Conservation (phyloP, 176 grass and related monocot species). For the Tuctoria greenei region DNA sequence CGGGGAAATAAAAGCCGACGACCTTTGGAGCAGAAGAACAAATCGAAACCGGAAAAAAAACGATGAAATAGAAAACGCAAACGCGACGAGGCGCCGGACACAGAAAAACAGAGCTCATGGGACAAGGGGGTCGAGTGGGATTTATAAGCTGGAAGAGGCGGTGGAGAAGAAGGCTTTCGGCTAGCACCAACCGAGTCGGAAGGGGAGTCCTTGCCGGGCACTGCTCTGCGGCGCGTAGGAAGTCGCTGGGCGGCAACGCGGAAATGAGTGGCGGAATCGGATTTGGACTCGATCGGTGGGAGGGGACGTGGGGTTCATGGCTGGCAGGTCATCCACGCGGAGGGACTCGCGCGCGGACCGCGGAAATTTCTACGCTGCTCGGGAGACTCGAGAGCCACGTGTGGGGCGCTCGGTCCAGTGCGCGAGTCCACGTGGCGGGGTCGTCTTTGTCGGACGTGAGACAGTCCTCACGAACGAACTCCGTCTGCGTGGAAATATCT, state of each 20-base stretch:
- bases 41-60: neutral
- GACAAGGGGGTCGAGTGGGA: neutral
- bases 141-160: constrained; percentile 36
- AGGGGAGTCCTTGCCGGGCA: constrained; percentile 22
- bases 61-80: neutral
- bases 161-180: neutral
- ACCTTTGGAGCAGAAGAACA: neutral
- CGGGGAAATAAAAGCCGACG: neutral
- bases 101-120: neutral
- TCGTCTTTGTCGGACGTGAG: neutral
- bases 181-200: constrained; percentile 15
- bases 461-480: neutral
- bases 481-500: too few species aligned
- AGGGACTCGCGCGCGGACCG: neutral
- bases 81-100: neutral
- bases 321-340: constrained; percentile 17
- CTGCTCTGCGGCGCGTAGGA: constrained; percentile 25
- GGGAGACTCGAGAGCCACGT: neutral
- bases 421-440: neutral
- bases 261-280: neutral
- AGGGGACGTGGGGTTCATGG: neutral
- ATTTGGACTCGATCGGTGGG: neutral
- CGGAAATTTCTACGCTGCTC: constrained; percentile 29
- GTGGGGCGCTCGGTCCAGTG: neutral
- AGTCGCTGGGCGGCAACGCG: neutral